These are phyloP conservation scores for Collariella sp. DNA, from an alignment of 495 filamentous ascomycete genomes.

Conservation along the genomic window DNA sequence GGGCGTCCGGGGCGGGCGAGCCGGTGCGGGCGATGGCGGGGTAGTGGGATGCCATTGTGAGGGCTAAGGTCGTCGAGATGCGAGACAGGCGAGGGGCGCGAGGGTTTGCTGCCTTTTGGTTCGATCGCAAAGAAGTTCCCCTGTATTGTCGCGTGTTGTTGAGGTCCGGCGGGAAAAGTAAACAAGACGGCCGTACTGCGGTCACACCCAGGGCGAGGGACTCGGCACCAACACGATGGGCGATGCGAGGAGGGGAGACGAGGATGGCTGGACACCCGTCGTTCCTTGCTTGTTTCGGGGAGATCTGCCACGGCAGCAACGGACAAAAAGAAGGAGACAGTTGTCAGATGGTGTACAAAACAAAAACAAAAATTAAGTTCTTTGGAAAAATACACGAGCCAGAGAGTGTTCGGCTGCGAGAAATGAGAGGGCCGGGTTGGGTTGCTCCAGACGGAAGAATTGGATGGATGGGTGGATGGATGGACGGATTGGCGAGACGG, in stretches of 20 bases:
- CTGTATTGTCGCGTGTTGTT: neutral
- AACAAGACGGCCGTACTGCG: neutral
- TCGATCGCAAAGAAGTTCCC: neutral
- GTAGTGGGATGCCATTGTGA: constrained; percentile 30
- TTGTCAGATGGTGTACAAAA: neutral
- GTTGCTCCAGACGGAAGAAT: constrained; percentile 24
- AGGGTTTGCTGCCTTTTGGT: neutral
- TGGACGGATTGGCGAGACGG: constrained; percentile 10
- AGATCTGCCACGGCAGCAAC: neutral
- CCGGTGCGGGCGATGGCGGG: constrained; percentile 32
- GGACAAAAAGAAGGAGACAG: neutral
- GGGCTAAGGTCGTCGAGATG: neutral
- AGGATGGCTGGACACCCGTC: neutral
- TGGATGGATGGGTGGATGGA: constrained; percentile 17
- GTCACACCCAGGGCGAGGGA: neutral
- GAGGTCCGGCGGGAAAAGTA: neutral
- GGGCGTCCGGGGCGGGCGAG: constrained; percentile 58
- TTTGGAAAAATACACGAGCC: neutral
- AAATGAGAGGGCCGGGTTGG: constrained; percentile 18
- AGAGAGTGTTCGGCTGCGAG: constrained; percentile 12
- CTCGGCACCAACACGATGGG: neutral
- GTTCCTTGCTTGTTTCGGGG: neutral
- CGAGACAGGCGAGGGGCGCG: neutral
- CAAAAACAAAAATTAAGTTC: neutral
- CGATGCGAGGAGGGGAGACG: neutral